phyloP scores from a whole-genome alignment of 352 stramenopile species.

The Globisporangium megalacanthum region DNA sequence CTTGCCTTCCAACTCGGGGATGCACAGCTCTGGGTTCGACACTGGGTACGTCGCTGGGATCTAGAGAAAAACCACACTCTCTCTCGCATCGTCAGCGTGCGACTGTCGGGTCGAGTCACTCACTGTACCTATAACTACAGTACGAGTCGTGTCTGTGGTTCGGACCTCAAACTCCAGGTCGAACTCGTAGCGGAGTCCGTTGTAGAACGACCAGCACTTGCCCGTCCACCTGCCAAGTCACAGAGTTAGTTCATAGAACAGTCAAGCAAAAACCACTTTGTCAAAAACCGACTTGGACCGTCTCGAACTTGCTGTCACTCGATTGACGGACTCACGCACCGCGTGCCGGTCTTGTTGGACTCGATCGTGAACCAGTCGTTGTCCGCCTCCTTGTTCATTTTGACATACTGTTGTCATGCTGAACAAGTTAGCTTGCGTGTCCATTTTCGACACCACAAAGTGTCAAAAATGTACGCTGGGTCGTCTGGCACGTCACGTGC shows the following conservation, averaged over 20 bases:
- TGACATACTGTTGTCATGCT: constrained; percentile 53
- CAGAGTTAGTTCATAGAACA: neutral
- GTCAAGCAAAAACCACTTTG: too few relatives aligned
- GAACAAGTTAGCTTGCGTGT: neutral
- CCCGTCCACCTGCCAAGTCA: constrained; percentile 48
- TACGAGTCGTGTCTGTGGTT: neutral
- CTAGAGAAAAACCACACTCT: constrained; percentile 7
- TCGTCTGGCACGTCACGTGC: constrained; percentile 3
- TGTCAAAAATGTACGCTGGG: neutral
- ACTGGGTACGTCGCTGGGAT: constrained; percentile 82
- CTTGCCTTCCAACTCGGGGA: constrained; percentile 86
- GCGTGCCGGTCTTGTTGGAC: constrained; percentile 76
- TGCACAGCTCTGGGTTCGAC: constrained; percentile 76
- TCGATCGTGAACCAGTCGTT: constrained; percentile 90
- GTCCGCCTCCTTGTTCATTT: constrained; percentile 87
- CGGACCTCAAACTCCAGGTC: constrained; percentile 76
- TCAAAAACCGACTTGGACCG: too few relatives aligned
- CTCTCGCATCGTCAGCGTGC: neutral
- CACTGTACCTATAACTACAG: neutral
- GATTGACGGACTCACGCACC: constrained; percentile 15
- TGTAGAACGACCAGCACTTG: constrained; percentile 88
- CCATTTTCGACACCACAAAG: neutral
- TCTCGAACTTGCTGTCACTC: too few relatives aligned
- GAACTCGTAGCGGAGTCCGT: constrained; percentile 83
- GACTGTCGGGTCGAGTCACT: neutral